Evolutionary conservation across 2,329 filamentous ascomycete species (phyloP).

Genomic region (Sporothrix dimorphospora): DNA sequence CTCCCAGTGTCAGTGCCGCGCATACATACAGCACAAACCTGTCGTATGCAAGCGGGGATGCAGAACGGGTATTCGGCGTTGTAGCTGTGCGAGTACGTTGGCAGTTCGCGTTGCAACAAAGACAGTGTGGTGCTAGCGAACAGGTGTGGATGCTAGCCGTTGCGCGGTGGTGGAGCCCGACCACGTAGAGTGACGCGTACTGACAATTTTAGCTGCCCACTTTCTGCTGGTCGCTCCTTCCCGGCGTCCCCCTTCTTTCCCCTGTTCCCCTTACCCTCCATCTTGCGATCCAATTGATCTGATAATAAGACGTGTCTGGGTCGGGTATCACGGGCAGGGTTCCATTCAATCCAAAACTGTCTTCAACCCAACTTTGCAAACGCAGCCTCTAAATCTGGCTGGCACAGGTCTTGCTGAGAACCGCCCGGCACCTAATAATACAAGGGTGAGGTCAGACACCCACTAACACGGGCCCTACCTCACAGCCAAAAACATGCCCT

Average conservation of each 20-base stretch:
- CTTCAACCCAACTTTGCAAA: neutral
- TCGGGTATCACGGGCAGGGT: neutral
- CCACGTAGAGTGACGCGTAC: constrained; percentile 5
- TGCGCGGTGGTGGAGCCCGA: neutral
- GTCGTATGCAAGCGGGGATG: neutral
- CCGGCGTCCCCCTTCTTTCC: neutral
- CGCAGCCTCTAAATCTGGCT: constrained; percentile 31
- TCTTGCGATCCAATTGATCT: too few species aligned
- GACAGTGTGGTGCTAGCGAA: neutral
- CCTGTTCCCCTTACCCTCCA: constrained; percentile 1
- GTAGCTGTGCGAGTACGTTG: too few species aligned
- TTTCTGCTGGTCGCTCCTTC: neutral
- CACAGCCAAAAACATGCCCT: neutral
- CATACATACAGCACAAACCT: neutral
- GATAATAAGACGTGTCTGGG: neutral
- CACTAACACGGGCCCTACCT: neutral
- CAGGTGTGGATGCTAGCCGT: neutral
- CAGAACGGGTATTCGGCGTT: neutral
- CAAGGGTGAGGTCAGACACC: too few species aligned
- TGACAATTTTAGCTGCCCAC: neutral
- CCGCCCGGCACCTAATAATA: too few species aligned
- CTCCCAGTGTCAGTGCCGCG: too few species aligned
- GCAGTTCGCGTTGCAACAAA: neutral
- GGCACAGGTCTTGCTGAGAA: too few species aligned
- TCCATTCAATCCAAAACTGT: too few species aligned